These are phyloP conservation scores for Nannochloropsis salina DNA, from an alignment of 108 stramenopile genomes.

Conservation along the genomic window DNA sequence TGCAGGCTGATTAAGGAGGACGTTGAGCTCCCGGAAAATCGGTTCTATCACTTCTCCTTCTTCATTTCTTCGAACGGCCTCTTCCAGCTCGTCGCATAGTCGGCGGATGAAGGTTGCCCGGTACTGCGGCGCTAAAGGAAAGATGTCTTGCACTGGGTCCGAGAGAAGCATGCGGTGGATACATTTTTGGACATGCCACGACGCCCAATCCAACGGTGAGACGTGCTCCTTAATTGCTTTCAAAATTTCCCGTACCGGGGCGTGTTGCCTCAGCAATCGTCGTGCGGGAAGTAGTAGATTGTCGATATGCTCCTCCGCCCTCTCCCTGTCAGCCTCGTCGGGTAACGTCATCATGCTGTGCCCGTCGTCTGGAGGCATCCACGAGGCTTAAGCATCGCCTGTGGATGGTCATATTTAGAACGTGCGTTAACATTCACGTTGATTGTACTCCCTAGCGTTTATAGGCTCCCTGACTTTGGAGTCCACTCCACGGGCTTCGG, in stretches of 20 bases:
- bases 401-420: too few relatives aligned
- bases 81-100: not conserved
- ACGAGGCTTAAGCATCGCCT: too few relatives aligned
- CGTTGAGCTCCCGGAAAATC: not conserved
- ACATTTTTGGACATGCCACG: not conserved
- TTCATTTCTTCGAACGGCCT: not conserved
- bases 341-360: too few relatives aligned
- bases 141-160: not conserved
- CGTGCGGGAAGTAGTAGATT: too few relatives aligned
- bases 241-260: not conserved
- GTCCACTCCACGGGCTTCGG: too few relatives aligned
- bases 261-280: not conserved
- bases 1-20: not conserved
- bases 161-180: not conserved
- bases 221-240: not conserved
- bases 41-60: constrained; percentile 16
- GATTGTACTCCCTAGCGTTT: too few relatives aligned
- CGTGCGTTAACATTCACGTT: too few relatives aligned
- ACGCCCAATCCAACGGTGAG: not conserved
- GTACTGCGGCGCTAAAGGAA: constrained; percentile 1
- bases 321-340: too few relatives aligned
- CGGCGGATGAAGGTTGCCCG: not conserved
- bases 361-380: too few relatives aligned
- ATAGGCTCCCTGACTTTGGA: too few relatives aligned
- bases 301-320: too few relatives aligned